Evolutionary conservation across 495 filamentous ascomycete species (phyloP), one percentile per base, ranked within the genome.

Genomic region (Aspergillus asperescens): DNA sequence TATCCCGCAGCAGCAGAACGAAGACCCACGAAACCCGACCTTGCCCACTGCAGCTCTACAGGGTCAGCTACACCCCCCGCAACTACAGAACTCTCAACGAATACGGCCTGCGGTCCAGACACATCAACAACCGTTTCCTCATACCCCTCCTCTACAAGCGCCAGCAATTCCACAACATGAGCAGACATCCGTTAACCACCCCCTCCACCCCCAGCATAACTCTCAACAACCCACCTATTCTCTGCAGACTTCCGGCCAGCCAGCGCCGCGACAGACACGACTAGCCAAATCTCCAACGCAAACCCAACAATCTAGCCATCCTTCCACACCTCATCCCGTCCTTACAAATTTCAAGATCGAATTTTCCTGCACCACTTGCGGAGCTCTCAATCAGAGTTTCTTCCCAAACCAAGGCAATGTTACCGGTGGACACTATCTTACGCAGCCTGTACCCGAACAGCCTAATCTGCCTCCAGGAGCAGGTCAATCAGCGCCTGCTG

Each of bases 271-370:
- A 39, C 63, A 55, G 8, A 41, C 58, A 10, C 59, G 50, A 12
- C 58, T 53, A 5, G 57, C 62, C 7, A 68, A 67, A 54, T 56
- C 57, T 31, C 51, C 60, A 3, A 46, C 54, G 15, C 71, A 67
- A 31, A 41, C 60, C 13, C 57, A 58, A 20, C 61, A 59, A 12
- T 37, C 47, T 38, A 64, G 67, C 5, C 66, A 68, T 23, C 43
- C 60, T n/a, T 53, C 53, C 5, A 56, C 62, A 19, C 48, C 69
- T 9, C 68, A 72, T 31, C 56, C 70, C 44, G 59, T 68, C 31
- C 58, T 73, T 1, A 68, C 69, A 16, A 69, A 73, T 38, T 75
- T 75, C 54, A 75, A 75, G 50, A 74, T 75, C 31, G 71, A 74
- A 20, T 75, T 75, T 20, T 72, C 71, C 6, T 75, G 71, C 35